Evolutionary conservation across 2,329 filamentous ascomycete species (phyloP).

Genomic region (Penicillium sp.): DNA sequence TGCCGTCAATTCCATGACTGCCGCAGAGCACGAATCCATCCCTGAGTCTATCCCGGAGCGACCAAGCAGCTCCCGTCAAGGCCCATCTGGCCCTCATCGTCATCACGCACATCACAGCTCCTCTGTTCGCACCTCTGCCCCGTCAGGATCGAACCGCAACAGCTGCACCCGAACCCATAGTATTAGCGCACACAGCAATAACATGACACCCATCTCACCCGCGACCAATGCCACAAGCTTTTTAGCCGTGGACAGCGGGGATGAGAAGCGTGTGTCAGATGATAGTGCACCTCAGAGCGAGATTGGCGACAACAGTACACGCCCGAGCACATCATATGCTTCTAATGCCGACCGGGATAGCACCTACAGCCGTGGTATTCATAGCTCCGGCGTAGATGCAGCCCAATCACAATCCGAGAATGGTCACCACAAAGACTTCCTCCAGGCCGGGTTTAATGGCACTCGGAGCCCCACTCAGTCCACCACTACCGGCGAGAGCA

Average conservation of each 20-base stretch:
- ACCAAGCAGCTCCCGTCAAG: slow-evolving; percentile 32
- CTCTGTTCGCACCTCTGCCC: slow-evolving; percentile 33
- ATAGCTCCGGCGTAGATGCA: slow-evolving; percentile 18
- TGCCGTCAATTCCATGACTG: slow-evolving; percentile 10
- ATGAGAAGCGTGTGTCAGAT: slow-evolving; percentile 34
- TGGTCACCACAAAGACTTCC: slow-evolving; percentile 23
- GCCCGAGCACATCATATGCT: slow-evolving; percentile 32
- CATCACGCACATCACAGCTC: slow-evolving; percentile 36
- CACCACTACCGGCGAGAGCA: slow-evolving; percentile 26
- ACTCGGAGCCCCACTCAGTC: slow-evolving; percentile 30
- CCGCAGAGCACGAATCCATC: slow-evolving; percentile 7
- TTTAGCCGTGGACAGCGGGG: slow-evolving; percentile 41
- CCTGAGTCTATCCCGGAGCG: slow-evolving; percentile 23
- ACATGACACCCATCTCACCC: slow-evolving; percentile 42
- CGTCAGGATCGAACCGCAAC: slow-evolving; percentile 36
- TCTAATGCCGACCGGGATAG: slow-evolving; percentile 21
- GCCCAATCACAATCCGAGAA: slow-evolving; percentile 19
- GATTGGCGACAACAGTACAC: slow-evolving; percentile 27
- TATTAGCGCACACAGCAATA: slow-evolving; percentile 43
- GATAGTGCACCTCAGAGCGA: slow-evolving; percentile 32
- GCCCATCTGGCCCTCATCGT: slow-evolving; percentile 16
- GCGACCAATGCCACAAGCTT: slow-evolving; percentile 47
- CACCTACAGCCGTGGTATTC: slow-evolving; percentile 21
- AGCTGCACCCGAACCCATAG: slow-evolving; percentile 43
- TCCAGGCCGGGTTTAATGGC: slow-evolving; percentile 21